Evolutionary conservation across 202 grass and related monocot species (phyloP), one percentile per base, ranked within the genome.

Genomic region (Panicum hallii): DNA sequence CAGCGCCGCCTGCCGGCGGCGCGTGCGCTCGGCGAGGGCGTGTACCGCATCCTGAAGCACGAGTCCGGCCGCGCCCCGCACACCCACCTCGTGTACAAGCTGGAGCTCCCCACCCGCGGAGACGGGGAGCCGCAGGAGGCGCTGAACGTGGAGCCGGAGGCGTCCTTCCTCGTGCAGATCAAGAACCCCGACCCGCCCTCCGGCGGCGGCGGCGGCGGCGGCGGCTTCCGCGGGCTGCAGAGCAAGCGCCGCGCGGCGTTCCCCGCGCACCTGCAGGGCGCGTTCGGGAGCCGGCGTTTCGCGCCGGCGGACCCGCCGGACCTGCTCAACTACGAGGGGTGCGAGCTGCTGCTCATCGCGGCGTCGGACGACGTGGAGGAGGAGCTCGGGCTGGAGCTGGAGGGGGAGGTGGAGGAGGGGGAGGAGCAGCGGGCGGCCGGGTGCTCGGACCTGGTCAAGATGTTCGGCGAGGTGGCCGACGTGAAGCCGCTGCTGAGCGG

Each of bases 1-100:
- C 70, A 67, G 72, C 92, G 93, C 2, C 89, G 23, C 52, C 68
- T 19, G 49, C 1, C 83, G 2, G 70, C 80, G 47, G 95, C 93
- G 38, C 86, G 90, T 41, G 95, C 90, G 34, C 83, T 95, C 67
- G 95, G 86, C 19, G 95, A 97, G 88, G 95, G 91, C 46, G 74
- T 95, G 50, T 98, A 98, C 91, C 89, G 93, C 84, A 98, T 98
- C 76, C 14, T 98, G 22, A 81, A 72, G 70, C 95, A 98, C 81
- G 84, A 83, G 17, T 71, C 86, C 5, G 83, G 83, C 73, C 54
- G 54, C 54, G 19, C 54, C 20, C 46, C n/a, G 32, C 93, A 93
- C 74, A 93, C 95, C 49, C 91, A 98, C 78, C 91, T 98, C 53
- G 66, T 98, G 52, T 95, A 98, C 93, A 98, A 93, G 88, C 89